Evolutionary conservation across 2,329 filamentous ascomycete genomes (phyloP).

Genomic region (Pestalotiopsis sp.): DNA sequence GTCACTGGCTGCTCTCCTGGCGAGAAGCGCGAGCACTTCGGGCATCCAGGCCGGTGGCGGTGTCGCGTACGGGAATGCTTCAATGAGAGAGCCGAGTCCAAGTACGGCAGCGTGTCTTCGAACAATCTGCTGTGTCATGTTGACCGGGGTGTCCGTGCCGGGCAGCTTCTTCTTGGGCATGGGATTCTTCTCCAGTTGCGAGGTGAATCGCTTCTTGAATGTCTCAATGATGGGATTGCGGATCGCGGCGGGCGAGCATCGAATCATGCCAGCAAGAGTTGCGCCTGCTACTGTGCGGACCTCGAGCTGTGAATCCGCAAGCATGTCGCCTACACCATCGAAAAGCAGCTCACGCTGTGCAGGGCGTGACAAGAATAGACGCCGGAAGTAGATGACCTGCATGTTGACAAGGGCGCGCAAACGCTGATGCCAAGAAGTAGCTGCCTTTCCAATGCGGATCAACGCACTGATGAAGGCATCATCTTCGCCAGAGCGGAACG

Average conservation of each 20-base stretch:
- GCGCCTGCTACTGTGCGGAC: constrained; percentile 91
- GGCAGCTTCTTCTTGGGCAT: constrained; percentile 74
- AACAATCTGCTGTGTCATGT: constrained; percentile 76
- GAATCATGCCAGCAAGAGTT: constrained; percentile 95
- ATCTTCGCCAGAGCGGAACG: constrained; percentile 85
- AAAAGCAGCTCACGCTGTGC: constrained; percentile 81
- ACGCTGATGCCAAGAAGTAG: constrained; percentile 92
- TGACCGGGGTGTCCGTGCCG: constrained; percentile 70
- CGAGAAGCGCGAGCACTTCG: constrained; percentile 83
- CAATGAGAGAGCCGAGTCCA: constrained; percentile 86
- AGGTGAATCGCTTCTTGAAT: constrained; percentile 79
- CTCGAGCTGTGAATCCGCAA: constrained; percentile 88
- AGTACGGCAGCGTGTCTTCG: constrained; percentile 88
- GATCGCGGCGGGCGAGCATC: constrained; percentile 83
- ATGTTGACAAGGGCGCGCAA: constrained; percentile 96
- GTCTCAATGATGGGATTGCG: constrained; percentile 76
- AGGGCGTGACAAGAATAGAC: constrained; percentile 81
- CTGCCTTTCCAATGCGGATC: constrained; percentile 83
- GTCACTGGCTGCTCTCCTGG: constrained; percentile 83
- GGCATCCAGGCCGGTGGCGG: constrained; percentile 94
- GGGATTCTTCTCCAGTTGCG: constrained; percentile 78
- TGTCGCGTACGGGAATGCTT: constrained; percentile 94
- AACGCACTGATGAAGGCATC: constrained; percentile 81
- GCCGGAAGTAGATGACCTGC: constrained; percentile 97
- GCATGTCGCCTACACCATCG: constrained; percentile 92